Conservation (phyloP, 1,284 basidiomycete species). For the Apiotrichum mycotoxinovorans region DNA sequence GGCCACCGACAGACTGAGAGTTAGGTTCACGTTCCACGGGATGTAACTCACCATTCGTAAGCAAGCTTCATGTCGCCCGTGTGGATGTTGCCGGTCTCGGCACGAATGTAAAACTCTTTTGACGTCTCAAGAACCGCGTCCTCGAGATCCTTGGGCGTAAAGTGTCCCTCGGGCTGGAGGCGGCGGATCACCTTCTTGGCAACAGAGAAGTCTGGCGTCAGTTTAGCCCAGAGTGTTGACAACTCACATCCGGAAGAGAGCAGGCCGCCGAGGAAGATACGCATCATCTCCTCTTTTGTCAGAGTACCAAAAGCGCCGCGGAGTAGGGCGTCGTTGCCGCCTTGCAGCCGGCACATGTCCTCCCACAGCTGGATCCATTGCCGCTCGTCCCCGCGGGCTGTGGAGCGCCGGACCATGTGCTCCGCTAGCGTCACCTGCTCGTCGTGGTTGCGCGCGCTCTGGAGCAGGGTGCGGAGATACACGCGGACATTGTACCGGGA, state of each 20-base stretch:
- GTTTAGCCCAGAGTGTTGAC: neutral
- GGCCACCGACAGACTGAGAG: conserved; percentile 68
- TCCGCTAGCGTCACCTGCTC: conserved; percentile 83
- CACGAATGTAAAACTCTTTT: conserved; percentile 88
- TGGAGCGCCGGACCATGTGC: conserved; percentile 68
- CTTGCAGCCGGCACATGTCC: conserved; percentile 78
- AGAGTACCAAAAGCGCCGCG: conserved; percentile 75
- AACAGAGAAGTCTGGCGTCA: conserved; percentile 66
- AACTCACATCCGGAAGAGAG: conserved; percentile 79
- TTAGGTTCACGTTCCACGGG: neutral
- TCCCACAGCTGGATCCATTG: conserved; percentile 82
- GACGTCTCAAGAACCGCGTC: conserved; percentile 74
- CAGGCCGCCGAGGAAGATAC: conserved; percentile 77
- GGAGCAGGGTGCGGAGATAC: conserved; percentile 77
- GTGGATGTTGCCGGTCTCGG: conserved; percentile 82
- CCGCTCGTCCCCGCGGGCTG: conserved; percentile 54
- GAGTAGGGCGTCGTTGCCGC: conserved; percentile 58
- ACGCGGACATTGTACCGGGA: conserved; percentile 78
- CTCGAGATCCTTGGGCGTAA: conserved; percentile 61
- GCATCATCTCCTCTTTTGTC: conserved; percentile 63
- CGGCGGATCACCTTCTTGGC: conserved; percentile 65
- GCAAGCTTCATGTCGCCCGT: conserved; percentile 91
- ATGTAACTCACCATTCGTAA: conserved; percentile 77
- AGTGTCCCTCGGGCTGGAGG: conserved; percentile 55
- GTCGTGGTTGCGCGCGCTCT: conserved; percentile 61